Evolutionary conservation across 2,329 filamentous ascomycete species (phyloP).

Genomic region (Colletotrichum sansevieriae): DNA sequence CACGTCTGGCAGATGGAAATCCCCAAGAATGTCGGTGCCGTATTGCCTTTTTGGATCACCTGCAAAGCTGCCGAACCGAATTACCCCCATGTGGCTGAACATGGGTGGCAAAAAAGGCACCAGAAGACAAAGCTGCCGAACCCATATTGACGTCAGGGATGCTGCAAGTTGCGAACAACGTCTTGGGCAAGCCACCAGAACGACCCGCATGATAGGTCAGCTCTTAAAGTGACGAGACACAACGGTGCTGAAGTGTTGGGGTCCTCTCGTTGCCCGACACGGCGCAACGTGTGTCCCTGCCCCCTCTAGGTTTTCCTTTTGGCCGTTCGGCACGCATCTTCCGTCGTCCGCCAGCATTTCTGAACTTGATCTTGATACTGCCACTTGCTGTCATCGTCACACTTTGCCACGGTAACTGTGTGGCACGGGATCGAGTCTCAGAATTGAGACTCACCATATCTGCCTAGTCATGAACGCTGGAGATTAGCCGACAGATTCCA

Average conservation of each 20-base stretch:
- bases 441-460: not conserved
- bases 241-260: not conserved
- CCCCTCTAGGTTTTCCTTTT: not conserved
- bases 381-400: not conserved
- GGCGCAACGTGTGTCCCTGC: conserved; percentile 6
- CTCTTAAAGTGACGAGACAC: conserved; percentile 1
- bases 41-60: conserved; percentile 20
- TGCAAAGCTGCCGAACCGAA: not conserved
- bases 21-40: conserved; percentile 3
- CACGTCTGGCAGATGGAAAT: conserved; percentile 30
- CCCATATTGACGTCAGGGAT: conserved; percentile 32
- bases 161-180: conserved; percentile 17
- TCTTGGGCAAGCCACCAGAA: conserved; percentile 19
- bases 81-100: no score
- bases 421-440: not conserved
- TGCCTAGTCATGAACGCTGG: not conserved
- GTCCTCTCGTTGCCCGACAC: not conserved
- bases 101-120: no score
- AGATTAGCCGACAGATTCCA: conserved; percentile 1
- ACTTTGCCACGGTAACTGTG: not conserved
- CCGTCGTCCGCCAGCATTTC: conserved; percentile 1
- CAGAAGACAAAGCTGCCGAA: not conserved
- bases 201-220: conserved; percentile 14
- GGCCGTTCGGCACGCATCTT: conserved; percentile 2
- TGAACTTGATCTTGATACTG: not conserved